Evolutionary conservation across 164 flowering plant species (phyloP).

Genomic region (Tinospora cordifolia): DNA sequence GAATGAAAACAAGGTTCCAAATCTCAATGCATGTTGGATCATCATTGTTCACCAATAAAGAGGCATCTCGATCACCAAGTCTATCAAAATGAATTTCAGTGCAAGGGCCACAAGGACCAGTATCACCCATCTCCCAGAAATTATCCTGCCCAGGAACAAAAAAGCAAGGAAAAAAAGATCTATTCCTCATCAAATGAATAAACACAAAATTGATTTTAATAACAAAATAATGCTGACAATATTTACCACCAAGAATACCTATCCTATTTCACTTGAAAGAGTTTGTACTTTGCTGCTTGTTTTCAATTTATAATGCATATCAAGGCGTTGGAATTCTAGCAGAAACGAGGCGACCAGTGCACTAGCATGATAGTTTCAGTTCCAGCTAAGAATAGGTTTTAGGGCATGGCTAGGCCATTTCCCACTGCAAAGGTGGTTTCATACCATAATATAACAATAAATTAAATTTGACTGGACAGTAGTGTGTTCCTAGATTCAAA

Average conservation of each 20-base stretch:
- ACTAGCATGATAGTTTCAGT: no score
- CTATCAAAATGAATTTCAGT: conserved; percentile 96
- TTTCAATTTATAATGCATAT: no score
- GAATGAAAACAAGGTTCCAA: conserved; percentile 97
- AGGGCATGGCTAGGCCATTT: no score
- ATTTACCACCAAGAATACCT: no score
- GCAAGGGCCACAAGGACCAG: conserved; percentile 99
- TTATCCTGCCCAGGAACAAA: conserved; percentile 58
- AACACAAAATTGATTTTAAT: background rate
- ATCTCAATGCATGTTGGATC: conserved; percentile 98
- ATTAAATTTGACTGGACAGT: no score
- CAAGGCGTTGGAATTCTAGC: no score
- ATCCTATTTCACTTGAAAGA: no score
- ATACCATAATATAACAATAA: no score
- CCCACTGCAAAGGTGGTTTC: no score
- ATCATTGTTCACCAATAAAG: conserved; percentile 79
- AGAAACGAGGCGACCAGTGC: no score
- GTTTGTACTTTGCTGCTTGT: no score
- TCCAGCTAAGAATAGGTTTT: no score
- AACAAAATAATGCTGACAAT: background rate
- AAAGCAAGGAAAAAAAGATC: background rate
- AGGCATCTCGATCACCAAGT: conserved; percentile 78
- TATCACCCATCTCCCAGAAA: conserved; percentile 99
- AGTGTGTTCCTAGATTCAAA: background rate
- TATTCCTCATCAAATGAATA: background rate